Conservation (phyloP, 1,284 basidiomycete species). For the Psilocybe mexicana region DNA sequence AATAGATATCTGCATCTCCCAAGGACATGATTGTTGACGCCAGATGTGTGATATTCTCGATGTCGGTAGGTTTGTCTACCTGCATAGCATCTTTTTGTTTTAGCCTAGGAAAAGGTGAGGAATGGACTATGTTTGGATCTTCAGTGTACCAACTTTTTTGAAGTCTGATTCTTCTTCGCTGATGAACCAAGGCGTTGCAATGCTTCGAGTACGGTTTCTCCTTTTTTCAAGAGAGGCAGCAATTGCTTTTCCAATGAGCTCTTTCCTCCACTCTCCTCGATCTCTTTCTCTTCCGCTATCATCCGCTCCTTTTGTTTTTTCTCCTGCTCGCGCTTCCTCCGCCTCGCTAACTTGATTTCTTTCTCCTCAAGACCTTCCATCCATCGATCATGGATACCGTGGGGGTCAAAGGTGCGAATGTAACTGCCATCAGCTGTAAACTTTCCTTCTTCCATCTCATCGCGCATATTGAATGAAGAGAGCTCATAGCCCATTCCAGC, state of each 20-base stretch:
- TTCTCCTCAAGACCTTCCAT: constrained; percentile 87
- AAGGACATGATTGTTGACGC: constrained; percentile 82
- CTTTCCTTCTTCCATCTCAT: constrained; percentile 96
- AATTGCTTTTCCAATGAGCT: constrained; percentile 69
- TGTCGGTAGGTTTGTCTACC: constrained; percentile 57
- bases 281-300: constrained; percentile 71
- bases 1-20: constrained; percentile 83
- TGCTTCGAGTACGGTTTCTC: constrained; percentile 90
- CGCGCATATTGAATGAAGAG: constrained; percentile 98
- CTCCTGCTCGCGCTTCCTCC: constrained; percentile 68
- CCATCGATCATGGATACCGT: constrained; percentile 94
- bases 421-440: constrained; percentile 94
- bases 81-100: constrained; percentile 46
- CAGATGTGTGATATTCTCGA: constrained; percentile 78
- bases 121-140: constrained; percentile 2
- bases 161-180: constrained; percentile 57
- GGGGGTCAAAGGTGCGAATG: constrained; percentile 84
- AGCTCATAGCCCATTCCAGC: constrained; percentile 92
- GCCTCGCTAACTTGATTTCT: constrained; percentile 83
- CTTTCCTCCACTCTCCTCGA: constrained; percentile 67
- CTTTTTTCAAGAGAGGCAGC: constrained; percentile 76
- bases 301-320: constrained; percentile 69
- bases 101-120: constrained; percentile 26
- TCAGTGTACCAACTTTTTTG: constrained; percentile 29
- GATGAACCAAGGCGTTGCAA: constrained; percentile 82